Evolutionary conservation across 305 asterid genomes (phyloP).

Genomic region (Rubia peregrina): DNA sequence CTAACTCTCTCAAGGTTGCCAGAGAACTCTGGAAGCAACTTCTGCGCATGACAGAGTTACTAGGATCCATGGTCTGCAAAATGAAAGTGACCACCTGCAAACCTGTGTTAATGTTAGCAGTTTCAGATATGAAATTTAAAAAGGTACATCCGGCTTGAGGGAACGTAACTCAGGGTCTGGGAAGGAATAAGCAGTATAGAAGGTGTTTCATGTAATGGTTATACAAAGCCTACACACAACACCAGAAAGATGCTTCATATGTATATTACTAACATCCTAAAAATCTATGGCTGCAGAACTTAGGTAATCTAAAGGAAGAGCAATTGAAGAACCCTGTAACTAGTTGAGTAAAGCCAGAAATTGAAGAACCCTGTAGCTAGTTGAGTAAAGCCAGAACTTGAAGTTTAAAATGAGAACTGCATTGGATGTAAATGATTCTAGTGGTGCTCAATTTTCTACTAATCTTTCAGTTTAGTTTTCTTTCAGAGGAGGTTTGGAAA

Average conservation of each 20-base stretch:
- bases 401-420: background rate
- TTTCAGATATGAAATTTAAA: conserved; percentile 7
- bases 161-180: background rate
- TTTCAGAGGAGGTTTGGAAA: background rate
- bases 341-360: conserved; percentile 4
- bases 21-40: conserved; percentile 66
- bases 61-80: conserved; percentile 94
- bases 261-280: background rate
- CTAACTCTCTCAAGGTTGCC: conserved; percentile 72
- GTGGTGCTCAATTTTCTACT: background rate
- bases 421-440: background rate
- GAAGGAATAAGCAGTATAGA: background rate
- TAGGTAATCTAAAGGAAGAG: background rate
- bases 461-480: background rate
- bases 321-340: background rate
- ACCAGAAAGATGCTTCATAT: background rate
- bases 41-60: conserved; percentile 81
- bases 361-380: background rate
- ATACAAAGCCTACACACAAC: background rate
- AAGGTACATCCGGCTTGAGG: background rate
- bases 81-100: conserved; percentile 88
- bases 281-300: background rate
- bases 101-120: conserved; percentile 81
- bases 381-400: conserved; percentile 3
- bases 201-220: background rate